Evolutionary conservation across 345 rosid genomes (phyloP).

Genomic region (Mallotus nudiflorus): DNA sequence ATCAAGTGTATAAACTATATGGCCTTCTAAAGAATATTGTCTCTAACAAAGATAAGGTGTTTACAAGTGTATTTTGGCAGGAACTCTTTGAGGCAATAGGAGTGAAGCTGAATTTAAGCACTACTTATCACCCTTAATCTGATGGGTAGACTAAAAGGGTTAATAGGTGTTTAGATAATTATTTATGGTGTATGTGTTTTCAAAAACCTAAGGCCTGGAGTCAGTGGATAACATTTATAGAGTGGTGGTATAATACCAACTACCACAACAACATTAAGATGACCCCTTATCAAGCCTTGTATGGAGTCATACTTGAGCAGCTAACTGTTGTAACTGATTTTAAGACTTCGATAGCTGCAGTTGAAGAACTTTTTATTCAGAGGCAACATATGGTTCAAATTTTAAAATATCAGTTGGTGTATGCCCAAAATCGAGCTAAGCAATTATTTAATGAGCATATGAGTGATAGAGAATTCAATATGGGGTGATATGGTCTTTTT

Average conservation of each 20-base stretch:
- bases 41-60: not conserved
- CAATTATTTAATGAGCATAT: not conserved
- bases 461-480: not conserved
- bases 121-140: not conserved
- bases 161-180: not conserved
- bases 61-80: not conserved
- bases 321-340: no score
- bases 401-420: fast-evolving
- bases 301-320: not conserved
- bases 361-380: not conserved
- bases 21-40: not conserved
- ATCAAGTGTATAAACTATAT: no score
- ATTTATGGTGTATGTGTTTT: not conserved
- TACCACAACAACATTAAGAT: not conserved
- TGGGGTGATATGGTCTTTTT: not conserved
- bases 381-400: not conserved
- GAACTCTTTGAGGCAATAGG: not conserved
- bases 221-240: not conserved
- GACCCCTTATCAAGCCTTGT: not conserved
- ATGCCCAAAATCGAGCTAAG: not conserved
- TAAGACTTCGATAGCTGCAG: no score
- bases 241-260: not conserved
- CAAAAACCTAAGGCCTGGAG: not conserved
- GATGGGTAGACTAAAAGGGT: not conserved
- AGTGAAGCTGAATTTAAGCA: not conserved